Conservation (phyloP, 2,329 filamentous ascomycete species). For the Emydomyces testavorans region DNA sequence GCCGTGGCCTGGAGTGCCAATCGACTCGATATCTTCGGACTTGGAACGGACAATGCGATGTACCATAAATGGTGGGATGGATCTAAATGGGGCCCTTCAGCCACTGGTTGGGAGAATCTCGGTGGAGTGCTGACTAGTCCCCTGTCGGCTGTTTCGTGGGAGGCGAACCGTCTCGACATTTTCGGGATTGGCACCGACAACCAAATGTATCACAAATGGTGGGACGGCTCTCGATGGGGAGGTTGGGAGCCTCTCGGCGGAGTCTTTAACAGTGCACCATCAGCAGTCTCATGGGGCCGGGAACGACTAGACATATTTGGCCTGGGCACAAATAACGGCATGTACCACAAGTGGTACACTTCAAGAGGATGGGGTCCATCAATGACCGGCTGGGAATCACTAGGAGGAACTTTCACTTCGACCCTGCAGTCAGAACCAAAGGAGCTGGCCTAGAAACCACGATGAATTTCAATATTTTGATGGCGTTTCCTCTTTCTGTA, state of each 20-base stretch:
- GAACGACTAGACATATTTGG: conserved; percentile 20
- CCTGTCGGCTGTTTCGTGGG: conserved; percentile 18
- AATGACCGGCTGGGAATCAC: conserved; percentile 11
- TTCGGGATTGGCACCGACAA: conserved; percentile 20
- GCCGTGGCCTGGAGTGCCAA: conserved; percentile 14
- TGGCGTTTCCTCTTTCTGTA: background rate
- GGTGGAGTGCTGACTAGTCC: conserved; percentile 18
- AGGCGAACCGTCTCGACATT: conserved; percentile 16
- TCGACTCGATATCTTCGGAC: conserved; percentile 15
- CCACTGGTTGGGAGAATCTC: conserved; percentile 16
- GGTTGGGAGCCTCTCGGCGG: conserved; percentile 17
- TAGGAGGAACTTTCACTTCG: conserved; percentile 14
- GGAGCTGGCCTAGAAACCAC: background rate
- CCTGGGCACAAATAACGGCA: conserved; percentile 16
- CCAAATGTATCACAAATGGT: conserved; percentile 16
- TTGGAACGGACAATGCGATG: conserved; percentile 14
- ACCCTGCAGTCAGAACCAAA: background rate
- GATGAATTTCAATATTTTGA: background rate
- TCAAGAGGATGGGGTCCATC: conserved; percentile 14
- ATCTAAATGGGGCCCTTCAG: conserved; percentile 13
- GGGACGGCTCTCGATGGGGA: conserved; percentile 12
- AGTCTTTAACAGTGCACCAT: conserved; percentile 16
- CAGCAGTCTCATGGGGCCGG: conserved; percentile 16
- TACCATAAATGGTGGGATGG: conserved; percentile 17
- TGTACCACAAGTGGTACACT: conserved; percentile 15